Evolutionary conservation across 2,329 filamentous ascomycete genomes (phyloP), one percentile per base, ranked within the genome.

Genomic region (Calonectria leucothoes): DNA sequence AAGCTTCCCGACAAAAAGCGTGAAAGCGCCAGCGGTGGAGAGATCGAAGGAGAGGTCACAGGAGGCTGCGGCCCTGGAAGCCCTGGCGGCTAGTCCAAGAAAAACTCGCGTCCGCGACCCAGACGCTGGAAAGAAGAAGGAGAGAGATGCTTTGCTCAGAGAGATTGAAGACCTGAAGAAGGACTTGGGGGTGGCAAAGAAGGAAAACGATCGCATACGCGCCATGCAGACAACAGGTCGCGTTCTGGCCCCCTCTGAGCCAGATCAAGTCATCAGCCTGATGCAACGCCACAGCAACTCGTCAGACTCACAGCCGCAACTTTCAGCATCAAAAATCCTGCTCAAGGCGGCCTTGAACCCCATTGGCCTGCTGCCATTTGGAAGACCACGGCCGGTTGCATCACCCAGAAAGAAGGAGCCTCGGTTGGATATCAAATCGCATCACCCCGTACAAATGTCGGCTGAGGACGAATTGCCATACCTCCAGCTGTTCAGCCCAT

Each of bases 401-500:
- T 79, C 83, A 0, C 67, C 77, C 4, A 76, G 82, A 0, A 77
- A 80, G 45, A 75, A 82, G 14, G 81, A 83, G 14, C 80, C 86
- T 5, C 79, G 85, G 2, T 82, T 89, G 0, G 85, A 89, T 10
- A 82, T 86, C 73, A 84, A 82, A 65, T 94, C 93, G 1, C 94
- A 96, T 79, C 89, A 91, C 66, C 94, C 93, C 0, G 80, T 91
- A 2, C 87, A 87, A 1, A 87, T 95, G 84, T 88, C 90, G 0
- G 87, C 93, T 2, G 86, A 88, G 0, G 91, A 95, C 73, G 91
- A 93, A 64, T 84, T 94, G 3, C 91, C 93, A 0, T 95, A 93
- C 76, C 87, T 96, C 0, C 90, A 93, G 57, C 87, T 93, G 11
- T 95, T 97, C 78, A 94, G 91, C 0, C 91, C 93, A 0, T 88